Evolutionary conservation across 176 grass and related monocot genomes (phyloP).

Genomic region (Rhynchospora pubera): DNA sequence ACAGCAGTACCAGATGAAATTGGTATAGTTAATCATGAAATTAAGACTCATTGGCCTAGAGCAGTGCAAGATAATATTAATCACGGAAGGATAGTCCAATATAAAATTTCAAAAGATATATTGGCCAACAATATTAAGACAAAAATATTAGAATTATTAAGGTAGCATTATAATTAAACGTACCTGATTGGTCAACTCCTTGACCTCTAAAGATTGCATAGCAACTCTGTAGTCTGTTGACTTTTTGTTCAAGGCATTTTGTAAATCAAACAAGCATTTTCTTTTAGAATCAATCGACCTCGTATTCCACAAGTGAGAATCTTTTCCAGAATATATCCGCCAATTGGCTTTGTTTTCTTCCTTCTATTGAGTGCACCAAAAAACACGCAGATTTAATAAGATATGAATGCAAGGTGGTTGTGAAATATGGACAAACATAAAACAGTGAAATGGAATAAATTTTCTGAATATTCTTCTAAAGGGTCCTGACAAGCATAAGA

Average conservation of each 20-base stretch:
- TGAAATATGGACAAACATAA: not conserved
- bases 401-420: not conserved
- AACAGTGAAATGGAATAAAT: not conserved
- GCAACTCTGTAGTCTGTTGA: not conserved
- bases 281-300: not conserved
- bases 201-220: slow-evolving; percentile 2
- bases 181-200: not conserved
- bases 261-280: not conserved
- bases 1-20: not conserved
- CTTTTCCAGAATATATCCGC: not conserved
- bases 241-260: not conserved
- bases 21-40: not conserved
- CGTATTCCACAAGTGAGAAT: not conserved
- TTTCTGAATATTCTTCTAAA: not conserved
- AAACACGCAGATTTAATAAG: not conserved
- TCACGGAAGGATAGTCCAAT: not conserved
- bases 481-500: not conserved
- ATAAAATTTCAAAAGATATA: not conserved
- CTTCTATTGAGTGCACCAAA: not conserved
- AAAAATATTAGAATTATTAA: not conserved
- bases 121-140: not conserved
- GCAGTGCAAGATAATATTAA: not conserved
- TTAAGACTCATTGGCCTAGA: not conserved
- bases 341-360: not conserved
- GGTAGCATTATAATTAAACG: not conserved